Evolutionary conservation across 768 basidiomycete species (phyloP).

Genomic region (Hygrocybe coccinea): DNA sequence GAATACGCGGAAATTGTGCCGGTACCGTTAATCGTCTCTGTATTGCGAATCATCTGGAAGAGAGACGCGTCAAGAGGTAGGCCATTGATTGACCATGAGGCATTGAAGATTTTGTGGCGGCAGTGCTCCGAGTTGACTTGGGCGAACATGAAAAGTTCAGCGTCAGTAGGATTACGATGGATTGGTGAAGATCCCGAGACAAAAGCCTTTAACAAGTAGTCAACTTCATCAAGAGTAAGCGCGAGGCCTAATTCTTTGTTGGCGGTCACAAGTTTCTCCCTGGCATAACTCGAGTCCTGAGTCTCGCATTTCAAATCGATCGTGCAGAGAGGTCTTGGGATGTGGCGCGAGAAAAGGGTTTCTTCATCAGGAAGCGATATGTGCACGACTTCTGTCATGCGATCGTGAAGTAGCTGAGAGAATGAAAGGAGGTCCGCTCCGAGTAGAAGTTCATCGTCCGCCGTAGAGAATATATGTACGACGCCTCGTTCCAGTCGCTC

Average conservation of each 20-base stretch:
- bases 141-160: slow-evolving; percentile 99
- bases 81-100: slow-evolving; percentile 88
- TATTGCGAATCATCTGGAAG: slow-evolving; percentile 97
- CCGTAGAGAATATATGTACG: slow-evolving; percentile 57
- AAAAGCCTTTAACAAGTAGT: slow-evolving; percentile 88
- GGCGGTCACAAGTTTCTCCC: slow-evolving; percentile 61
- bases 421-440: slow-evolving; percentile 48
- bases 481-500: slow-evolving; percentile 84
- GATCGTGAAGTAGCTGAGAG: slow-evolving; percentile 78
- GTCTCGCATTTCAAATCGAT: slow-evolving; percentile 52
- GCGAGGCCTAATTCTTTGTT: slow-evolving; percentile 88
- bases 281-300: slow-evolving; percentile 35
- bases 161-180: slow-evolving; percentile 87
- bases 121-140: slow-evolving; percentile 99
- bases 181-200: slow-evolving; percentile 62
- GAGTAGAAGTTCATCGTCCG: slow-evolving; percentile 38
- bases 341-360: slow-evolving; percentile 53
- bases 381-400: slow-evolving; percentile 89
- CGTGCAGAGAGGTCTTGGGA: slow-evolving; percentile 63
- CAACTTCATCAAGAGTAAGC: slow-evolving; percentile 82
- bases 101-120: slow-evolving; percentile 99
- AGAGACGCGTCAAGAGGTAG: slow-evolving; percentile 61
- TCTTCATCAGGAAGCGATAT: slow-evolving; percentile 53
- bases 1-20: slow-evolving; percentile 96
- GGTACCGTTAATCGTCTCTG: slow-evolving; percentile 66